These are phyloP conservation scores for Arthroderma uncinatum DNA, from an alignment of 2,329 filamentous ascomycete genomes.

Conservation along the genomic window DNA sequence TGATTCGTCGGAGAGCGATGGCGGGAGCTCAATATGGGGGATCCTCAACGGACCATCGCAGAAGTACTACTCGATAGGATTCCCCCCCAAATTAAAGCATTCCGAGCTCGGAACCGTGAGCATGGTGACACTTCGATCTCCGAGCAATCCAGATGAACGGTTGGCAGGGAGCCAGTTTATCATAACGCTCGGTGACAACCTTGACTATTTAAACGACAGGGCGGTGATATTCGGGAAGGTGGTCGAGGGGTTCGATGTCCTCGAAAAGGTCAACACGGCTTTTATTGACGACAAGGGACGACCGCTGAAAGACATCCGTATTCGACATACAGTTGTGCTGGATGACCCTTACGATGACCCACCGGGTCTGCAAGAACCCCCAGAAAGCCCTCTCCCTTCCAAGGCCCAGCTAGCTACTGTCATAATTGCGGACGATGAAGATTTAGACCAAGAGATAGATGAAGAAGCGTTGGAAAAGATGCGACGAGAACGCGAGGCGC, in stretches of 20 bases:
- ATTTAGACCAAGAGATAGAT: slow-evolving; percentile 65
- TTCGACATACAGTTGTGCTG: slow-evolving; percentile 81
- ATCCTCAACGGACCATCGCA: slow-evolving; percentile 58
- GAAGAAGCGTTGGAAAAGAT: slow-evolving; percentile 69
- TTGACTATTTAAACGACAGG: slow-evolving; percentile 84
- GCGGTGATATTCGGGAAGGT: slow-evolving; percentile 93
- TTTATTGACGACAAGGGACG: slow-evolving; percentile 79
- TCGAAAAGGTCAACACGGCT: slow-evolving; percentile 85
- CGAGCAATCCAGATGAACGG: slow-evolving; percentile 66
- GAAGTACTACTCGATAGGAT: slow-evolving; percentile 70
- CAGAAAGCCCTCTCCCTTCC: slow-evolving; percentile 67
- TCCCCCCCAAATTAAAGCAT: slow-evolving; percentile 81
- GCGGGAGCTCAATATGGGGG: slow-evolving; percentile 88
- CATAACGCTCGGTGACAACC: slow-evolving; percentile 76
- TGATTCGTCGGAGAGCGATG: slow-evolving; percentile 72
- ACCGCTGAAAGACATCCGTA: slow-evolving; percentile 86
- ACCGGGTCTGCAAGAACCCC: slow-evolving; percentile 60
- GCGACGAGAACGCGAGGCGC: slow-evolving; percentile 77
- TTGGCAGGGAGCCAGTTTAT: slow-evolving; percentile 88
- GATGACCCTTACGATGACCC: slow-evolving; percentile 90
- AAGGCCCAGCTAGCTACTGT: slow-evolving; percentile 82
- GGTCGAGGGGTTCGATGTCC: slow-evolving; percentile 84
- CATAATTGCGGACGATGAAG: slow-evolving; percentile 80
- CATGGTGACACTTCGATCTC: slow-evolving; percentile 81
- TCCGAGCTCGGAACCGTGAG: slow-evolving; percentile 82